A percentile compares a stretch with the other conserved stretches of the same genome.
These are phyloP conservation scores for Oryza officinalis DNA, from an alignment of 176 grass and related monocot genomes.

Conservation along the genomic window DNA sequence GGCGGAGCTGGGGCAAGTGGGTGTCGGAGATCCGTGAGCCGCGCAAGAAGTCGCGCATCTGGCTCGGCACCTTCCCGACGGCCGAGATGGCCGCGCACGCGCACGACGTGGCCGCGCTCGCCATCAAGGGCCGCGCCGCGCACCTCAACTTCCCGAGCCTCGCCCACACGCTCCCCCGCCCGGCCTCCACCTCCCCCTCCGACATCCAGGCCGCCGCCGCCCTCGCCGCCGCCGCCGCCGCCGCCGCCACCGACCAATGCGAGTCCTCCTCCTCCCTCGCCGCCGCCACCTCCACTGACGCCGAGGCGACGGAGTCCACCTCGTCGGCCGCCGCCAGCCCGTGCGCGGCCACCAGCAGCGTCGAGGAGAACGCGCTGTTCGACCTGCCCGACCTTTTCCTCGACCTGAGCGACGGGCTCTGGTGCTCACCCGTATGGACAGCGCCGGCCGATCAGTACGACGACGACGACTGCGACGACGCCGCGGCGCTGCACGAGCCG, in stretches of 20 bases:
- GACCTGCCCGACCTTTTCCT: constrained; percentile 56
- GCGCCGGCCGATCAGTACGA: constrained; percentile 33
- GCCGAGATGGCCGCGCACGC: constrained; percentile 70
- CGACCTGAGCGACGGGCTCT: constrained; percentile 52
- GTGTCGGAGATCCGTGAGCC: constrained; percentile 76
- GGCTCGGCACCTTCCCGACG: constrained; percentile 68
- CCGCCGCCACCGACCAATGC: constrained; percentile 6
- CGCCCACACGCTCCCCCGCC: constrained; percentile 37
- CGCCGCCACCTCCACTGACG: background rate
- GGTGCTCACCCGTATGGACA: constrained; percentile 39
- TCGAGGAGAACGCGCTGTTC: constrained; percentile 49
- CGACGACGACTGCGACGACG: background rate
- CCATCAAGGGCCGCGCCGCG: constrained; percentile 61
- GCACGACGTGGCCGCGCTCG: constrained; percentile 60
- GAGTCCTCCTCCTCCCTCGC: background rate
- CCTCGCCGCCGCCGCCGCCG: constrained; percentile 11
- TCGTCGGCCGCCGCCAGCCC: constrained; percentile 16
- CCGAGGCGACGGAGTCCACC: background rate
- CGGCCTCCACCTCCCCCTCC: constrained; percentile 40
- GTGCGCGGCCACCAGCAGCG: background rate
- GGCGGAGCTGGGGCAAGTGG: constrained; percentile 72
- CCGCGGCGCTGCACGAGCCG: constrained; percentile 30
- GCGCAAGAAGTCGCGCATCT: constrained; percentile 74
- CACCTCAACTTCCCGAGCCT: constrained; percentile 70
- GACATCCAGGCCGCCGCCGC: constrained; percentile 57